phyloP scores from a whole-genome alignment of 2,329 filamentous ascomycete genomes.

The Alternaria angustiovoidea region DNA sequence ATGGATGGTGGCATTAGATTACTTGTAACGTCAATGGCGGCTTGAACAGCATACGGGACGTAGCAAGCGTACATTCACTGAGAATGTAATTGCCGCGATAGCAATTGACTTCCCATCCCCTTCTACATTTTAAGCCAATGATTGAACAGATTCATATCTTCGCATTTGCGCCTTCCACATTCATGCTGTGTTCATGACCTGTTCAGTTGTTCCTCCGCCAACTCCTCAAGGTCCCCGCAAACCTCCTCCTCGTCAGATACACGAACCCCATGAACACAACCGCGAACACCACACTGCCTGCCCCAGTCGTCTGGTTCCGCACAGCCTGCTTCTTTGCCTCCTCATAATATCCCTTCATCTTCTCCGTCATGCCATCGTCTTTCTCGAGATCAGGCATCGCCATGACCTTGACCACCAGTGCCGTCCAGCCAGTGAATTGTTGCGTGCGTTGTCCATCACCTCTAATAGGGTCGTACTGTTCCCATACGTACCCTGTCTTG shows the following conservation, averaged over 20 bases:
- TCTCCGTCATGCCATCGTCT: conserved; percentile 25
- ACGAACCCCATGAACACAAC: conserved; percentile 28
- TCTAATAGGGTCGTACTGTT: conserved; percentile 95
- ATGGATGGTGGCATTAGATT: not conserved
- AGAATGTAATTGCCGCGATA: too few relatives aligned
- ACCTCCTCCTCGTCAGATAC: conserved; percentile 33
- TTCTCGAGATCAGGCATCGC: conserved; percentile 75
- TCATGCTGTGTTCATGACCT: too few relatives aligned
- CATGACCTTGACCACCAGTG: conserved; percentile 96
- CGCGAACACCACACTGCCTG: conserved; percentile 23
- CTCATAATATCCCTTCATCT: conserved; percentile 30
- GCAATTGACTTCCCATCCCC: too few relatives aligned
- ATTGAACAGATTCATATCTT: too few relatives aligned
- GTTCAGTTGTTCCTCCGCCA: conserved; percentile 17
- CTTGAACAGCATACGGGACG: too few relatives aligned
- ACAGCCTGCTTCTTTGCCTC: conserved; percentile 33
- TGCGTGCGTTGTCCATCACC: conserved; percentile 93
- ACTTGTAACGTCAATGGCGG: too few relatives aligned
- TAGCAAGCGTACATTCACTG: not conserved
- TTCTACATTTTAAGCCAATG: too few relatives aligned
- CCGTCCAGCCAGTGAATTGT: conserved; percentile 99
- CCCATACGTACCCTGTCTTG: conserved; percentile 95
- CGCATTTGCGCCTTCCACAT: too few relatives aligned
- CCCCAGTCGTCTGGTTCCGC: conserved; percentile 23
- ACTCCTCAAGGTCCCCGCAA: conserved; percentile 36